phyloP scores from a whole-genome alignment of 1,284 basidiomycete species.

The Bjerkandera adusta region DNA sequence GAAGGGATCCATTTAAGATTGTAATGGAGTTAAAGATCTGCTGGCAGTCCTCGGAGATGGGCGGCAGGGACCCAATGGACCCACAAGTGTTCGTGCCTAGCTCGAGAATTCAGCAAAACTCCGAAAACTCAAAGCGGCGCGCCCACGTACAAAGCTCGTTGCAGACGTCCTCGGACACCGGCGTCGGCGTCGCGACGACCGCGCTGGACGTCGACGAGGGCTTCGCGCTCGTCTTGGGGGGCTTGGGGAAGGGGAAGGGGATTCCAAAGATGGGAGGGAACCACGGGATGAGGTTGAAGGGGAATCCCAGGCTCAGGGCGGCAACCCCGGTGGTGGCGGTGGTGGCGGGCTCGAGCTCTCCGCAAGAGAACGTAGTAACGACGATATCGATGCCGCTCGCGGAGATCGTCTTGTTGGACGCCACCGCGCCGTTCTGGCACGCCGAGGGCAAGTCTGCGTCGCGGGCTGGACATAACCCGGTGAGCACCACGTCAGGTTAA shows the following conservation, averaged over 20 bases:
- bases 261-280: background rate
- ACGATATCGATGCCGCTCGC: slow-evolving; percentile 15
- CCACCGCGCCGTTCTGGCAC: slow-evolving; percentile 12
- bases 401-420: slow-evolving; percentile 10
- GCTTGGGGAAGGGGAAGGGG: slow-evolving; percentile 2
- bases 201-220: slow-evolving; percentile 1
- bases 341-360: too few relatives aligned
- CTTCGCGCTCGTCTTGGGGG: background rate
- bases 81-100: slow-evolving; percentile 21
- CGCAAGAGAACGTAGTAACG: slow-evolving; percentile 19
- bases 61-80: slow-evolving; percentile 18
- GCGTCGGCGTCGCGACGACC: background rate
- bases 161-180: slow-evolving; percentile 16
- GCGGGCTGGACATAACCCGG: slow-evolving; percentile 11
- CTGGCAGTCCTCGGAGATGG: slow-evolving; percentile 20
- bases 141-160: slow-evolving; percentile 19
- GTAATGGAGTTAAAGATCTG: slow-evolving; percentile 21
- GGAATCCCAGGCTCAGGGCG: background rate
- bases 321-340: background rate
- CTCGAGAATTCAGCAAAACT: background rate
- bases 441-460: slow-evolving; percentile 3
- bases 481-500: background rate
- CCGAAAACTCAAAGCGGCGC: too few relatives aligned
- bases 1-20: slow-evolving; percentile 21
- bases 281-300: too few relatives aligned